A percentile compares a stretch with the other conserved stretches of the same genome.
phyloP scores from a whole-genome alignment of 345 rosid species.

The Linum usitatissimum region DNA sequence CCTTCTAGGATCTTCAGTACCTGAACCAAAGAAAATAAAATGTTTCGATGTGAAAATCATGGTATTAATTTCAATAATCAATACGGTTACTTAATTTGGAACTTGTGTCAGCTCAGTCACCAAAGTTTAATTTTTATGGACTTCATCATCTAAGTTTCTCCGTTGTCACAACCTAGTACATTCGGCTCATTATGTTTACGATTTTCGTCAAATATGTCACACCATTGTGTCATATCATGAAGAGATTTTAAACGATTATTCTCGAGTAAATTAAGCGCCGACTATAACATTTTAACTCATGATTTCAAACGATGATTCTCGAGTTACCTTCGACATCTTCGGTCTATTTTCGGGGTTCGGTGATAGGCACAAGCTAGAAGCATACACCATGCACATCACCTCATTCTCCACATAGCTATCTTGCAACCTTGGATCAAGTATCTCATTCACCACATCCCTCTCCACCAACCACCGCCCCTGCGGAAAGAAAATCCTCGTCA shows the following conservation, averaged over 20 bases:
- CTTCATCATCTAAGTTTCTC: no score
- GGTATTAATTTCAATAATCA: no score
- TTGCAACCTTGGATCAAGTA: conserved; percentile 24
- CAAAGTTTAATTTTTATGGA: no score
- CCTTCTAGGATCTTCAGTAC: conserved; percentile 31
- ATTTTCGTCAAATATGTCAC: no score
- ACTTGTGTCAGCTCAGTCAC: no score
- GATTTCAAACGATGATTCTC: background rate
- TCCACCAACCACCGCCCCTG: conserved; percentile 28
- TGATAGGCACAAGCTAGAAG: conserved; percentile 28
- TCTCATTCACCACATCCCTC: conserved; percentile 16
- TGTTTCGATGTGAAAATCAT: background rate
- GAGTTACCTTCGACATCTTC: conserved; percentile 31
- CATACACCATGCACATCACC: conserved; percentile 28
- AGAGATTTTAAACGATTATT: no score
- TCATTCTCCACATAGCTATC: conserved; percentile 18
- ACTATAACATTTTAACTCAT: no score
- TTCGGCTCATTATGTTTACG: no score
- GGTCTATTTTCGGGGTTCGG: conserved; percentile 28
- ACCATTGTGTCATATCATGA: no score
- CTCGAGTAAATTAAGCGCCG: no score
- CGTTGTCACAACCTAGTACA: no score
- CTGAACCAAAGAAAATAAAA: conserved; percentile 11
- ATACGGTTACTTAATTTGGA: no score
- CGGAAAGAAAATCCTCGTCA: background rate